Base-by-base conservation (phyloP, 2,329 filamentous ascomycete genomes). In the Penicillium oxalicum region DNA sequence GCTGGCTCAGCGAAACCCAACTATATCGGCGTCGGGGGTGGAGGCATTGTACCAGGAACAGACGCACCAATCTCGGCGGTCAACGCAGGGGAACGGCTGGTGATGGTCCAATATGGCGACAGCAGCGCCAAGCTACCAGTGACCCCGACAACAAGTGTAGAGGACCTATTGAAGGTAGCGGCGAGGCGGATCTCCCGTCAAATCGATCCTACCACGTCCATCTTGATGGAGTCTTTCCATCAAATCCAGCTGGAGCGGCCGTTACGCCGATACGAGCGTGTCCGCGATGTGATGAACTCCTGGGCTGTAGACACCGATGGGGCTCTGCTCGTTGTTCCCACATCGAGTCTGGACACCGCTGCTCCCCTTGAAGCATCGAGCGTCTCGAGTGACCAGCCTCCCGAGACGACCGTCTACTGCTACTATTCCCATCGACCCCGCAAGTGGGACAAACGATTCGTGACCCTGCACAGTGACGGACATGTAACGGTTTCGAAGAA, bases 211-310 rank as follows among this genome's bases (percentile, higher is more conserved):
- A 72, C 77, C 9, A 79, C 77, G 9, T 86, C 84, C 45, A 77
- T 93, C n/a, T 67, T 96, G 9, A 69, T 90, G 13, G 91, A 97
- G 67, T 81, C 79, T 18, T 96, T 90, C 65, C 73, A 77, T 18
- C 78, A 83, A 39, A 77, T 93, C 1, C 88, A 88, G 28, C 76
- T 97, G 2, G 87, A 94, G 66, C 82, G 91, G 35, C 86, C 87
- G 0, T 71, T 97, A 26, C 85, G 91, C 36, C 84, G 83, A 35
- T 96, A 95, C 64, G 91, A 97, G 71, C 82, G 82, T 53, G 79
- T 97, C 29, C 82, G 88, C 51, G 88, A 95, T 61, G 81, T 95
- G 24, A 80, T 96, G 78, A 94, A 95, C 66, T 94, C 90, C 0
- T 97, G 91, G 91, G 88, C 95, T 52, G 76, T 78, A 38, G 90